Evolutionary conservation across 1,139 yeast genomes (phyloP).

Genomic region (Pichia cactophila): DNA sequence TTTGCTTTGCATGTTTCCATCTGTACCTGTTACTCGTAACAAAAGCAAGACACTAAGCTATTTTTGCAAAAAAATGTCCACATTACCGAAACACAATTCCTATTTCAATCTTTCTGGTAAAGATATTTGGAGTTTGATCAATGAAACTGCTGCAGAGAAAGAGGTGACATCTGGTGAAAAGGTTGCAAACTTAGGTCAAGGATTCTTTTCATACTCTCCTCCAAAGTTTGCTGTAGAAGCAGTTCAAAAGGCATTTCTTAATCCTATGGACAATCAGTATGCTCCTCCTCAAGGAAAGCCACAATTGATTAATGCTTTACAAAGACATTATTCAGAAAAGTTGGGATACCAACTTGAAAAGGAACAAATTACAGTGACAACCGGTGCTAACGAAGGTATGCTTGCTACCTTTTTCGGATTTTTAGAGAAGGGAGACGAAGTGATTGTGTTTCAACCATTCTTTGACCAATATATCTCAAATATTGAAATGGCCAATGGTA

Average conservation of each 20-base stretch:
- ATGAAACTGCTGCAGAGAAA: constrained; percentile 88
- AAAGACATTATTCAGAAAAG: constrained; percentile 61
- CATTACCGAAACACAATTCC: constrained; percentile 42
- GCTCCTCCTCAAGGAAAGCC: constrained; percentile 89
- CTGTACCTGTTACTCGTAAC: not conserved
- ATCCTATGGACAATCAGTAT: constrained; percentile 77
- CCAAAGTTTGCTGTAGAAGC: constrained; percentile 84
- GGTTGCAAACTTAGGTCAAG: constrained; percentile 87
- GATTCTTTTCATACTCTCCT: constrained; percentile 91
- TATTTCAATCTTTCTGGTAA: constrained; percentile 62
- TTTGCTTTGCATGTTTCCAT: not conserved
- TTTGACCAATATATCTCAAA: constrained; percentile 95
- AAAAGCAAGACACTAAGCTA: no score
- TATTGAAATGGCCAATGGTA: constrained; percentile 89
- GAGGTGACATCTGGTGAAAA: constrained; percentile 54
- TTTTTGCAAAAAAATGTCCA: constrained; percentile 2
- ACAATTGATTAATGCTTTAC: constrained; percentile 57
- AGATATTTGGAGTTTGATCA: constrained; percentile 92
- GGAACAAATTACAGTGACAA: constrained; percentile 73
- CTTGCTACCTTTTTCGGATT: constrained; percentile 78
- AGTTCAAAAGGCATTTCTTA: constrained; percentile 65
- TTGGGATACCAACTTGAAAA: constrained; percentile 48
- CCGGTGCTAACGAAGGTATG: constrained; percentile 97
- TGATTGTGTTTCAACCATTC: constrained; percentile 93
- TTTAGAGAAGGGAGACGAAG: constrained; percentile 85